These are phyloP conservation scores for Secale cereale DNA, from an alignment of 176 grass and related monocot species.

Conservation along the genomic window DNA sequence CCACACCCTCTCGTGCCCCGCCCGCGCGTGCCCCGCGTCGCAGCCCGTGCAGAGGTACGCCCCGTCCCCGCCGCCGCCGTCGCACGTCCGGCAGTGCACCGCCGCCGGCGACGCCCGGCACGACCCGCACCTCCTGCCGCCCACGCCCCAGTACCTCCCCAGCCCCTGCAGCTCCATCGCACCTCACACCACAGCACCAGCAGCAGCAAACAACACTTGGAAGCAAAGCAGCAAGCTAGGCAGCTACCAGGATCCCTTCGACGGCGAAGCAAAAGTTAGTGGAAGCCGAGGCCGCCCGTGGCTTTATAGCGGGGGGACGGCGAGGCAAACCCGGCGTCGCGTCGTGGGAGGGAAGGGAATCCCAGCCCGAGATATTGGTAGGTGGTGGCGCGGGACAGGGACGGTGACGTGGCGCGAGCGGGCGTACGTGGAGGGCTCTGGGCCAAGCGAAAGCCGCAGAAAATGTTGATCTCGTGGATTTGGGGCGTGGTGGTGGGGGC, in stretches of 20 bases:
- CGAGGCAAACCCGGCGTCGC: not conserved
- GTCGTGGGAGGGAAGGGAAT: too few relatives aligned
- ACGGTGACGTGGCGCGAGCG: slow-evolving; percentile 26
- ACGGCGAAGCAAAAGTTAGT: not conserved
- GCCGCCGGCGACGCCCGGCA: slow-evolving; percentile 28
- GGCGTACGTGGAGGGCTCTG: slow-evolving; percentile 22
- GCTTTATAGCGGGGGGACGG: slow-evolving; percentile 28
- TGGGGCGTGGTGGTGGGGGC: not conserved
- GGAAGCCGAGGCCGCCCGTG: not conserved
- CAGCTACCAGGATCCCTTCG: not conserved
- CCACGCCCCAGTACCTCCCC: slow-evolving; percentile 37
- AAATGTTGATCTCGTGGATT: slow-evolving; percentile 24
- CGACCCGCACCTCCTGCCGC: slow-evolving; percentile 27
- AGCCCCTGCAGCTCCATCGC: not conserved
- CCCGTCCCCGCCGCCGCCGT: not conserved
- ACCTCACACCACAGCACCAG: not conserved
- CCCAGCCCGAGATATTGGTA: not conserved
- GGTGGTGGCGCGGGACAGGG: slow-evolving; percentile 21
- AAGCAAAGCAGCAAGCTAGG: not conserved
- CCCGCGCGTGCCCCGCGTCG: slow-evolving; percentile 28
- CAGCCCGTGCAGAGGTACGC: slow-evolving; percentile 34
- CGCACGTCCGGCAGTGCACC: slow-evolving; percentile 37
- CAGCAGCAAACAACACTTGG: not conserved
- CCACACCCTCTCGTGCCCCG: slow-evolving; percentile 52
- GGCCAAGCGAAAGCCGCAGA: slow-evolving; percentile 31